Conservation (phyloP, 2,329 filamentous ascomycete genomes). For the Mycosphaerelloides madeirae region DNA sequence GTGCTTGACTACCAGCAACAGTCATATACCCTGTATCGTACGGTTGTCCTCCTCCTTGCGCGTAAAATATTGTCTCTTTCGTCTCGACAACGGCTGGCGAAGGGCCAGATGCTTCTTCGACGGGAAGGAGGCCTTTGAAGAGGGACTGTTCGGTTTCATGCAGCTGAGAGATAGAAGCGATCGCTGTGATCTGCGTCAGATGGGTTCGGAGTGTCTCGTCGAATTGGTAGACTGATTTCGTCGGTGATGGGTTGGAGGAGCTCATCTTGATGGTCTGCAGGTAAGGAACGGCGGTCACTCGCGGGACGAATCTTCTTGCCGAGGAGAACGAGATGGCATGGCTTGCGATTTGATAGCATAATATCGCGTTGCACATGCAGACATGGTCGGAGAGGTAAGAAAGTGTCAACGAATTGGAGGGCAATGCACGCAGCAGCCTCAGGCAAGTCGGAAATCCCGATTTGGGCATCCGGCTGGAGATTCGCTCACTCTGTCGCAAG, state of each 20-base stretch:
- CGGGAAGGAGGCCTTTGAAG: not conserved
- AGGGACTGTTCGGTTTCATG: not conserved
- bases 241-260: not conserved
- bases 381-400: no score
- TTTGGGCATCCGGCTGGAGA: no score
- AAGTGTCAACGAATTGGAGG: no score
- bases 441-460: no score
- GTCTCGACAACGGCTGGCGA: slow-evolving; percentile 34
- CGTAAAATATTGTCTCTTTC: slow-evolving; percentile 66
- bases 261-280: no score
- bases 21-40: slow-evolving; percentile 60
- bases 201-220: slow-evolving; percentile 7
- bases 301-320: no score
- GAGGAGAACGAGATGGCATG: no score
- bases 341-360: no score
- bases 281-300: no score
- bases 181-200: slow-evolving; percentile 5
- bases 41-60: slow-evolving; percentile 70
- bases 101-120: not conserved
- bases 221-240: slow-evolving; percentile 4
- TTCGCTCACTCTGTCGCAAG: no score
- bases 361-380: no score
- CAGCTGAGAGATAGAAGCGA: slow-evolving; percentile 1
- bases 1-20: slow-evolving; percentile 8
- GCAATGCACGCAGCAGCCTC: no score